Percentiles rank a stretch among this genome's conserved stretches.
Conservation (phyloP, 2,329 filamentous ascomycete species). For the Monosporascus sp. region DNA sequence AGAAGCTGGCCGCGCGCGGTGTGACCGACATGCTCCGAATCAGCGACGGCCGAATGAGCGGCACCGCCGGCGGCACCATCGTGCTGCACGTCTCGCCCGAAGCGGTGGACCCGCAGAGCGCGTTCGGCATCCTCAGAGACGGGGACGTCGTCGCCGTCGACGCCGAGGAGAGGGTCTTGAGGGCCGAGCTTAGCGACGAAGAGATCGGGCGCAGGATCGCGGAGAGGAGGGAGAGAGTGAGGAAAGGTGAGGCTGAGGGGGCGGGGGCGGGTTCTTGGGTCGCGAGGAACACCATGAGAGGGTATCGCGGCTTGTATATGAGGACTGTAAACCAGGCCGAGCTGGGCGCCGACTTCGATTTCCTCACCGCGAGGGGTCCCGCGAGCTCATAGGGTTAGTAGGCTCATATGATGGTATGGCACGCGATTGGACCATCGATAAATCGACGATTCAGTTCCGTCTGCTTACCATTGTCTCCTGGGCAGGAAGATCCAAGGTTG, state of each 20-base stretch:
- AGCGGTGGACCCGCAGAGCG: constrained; percentile 68
- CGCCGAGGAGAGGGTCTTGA: constrained; percentile 57
- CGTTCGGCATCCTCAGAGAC: constrained; percentile 69
- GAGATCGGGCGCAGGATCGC: constrained; percentile 60
- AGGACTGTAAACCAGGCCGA: constrained; percentile 55
- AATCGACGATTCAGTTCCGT: no score
- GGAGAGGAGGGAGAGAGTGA: constrained; percentile 48
- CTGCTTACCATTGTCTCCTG: no score
- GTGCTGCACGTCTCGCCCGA: constrained; percentile 85
- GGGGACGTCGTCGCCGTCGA: constrained; percentile 79
- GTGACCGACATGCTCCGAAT: constrained; percentile 77
- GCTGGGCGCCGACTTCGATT: constrained; percentile 56
- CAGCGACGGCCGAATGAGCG: constrained; percentile 82
- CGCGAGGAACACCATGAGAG: constrained; percentile 37
- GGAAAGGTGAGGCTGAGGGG: constrained; percentile 16
- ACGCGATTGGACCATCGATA: no score
- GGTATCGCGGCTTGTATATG: constrained; percentile 56
- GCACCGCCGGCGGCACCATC: constrained; percentile 84
- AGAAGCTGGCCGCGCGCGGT: constrained; percentile 66
- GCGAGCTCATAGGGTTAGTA: not conserved
- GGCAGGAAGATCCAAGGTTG: no score
- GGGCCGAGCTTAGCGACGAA: constrained; percentile 57
- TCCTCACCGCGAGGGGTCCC: constrained; percentile 30
- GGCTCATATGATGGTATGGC: not conserved
- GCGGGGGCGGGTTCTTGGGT: constrained; percentile 26